Evolutionary conservation across 805 yeast species (phyloP), one percentile per base, ranked within the genome.

Genomic region (Myxozyma neotropica): DNA sequence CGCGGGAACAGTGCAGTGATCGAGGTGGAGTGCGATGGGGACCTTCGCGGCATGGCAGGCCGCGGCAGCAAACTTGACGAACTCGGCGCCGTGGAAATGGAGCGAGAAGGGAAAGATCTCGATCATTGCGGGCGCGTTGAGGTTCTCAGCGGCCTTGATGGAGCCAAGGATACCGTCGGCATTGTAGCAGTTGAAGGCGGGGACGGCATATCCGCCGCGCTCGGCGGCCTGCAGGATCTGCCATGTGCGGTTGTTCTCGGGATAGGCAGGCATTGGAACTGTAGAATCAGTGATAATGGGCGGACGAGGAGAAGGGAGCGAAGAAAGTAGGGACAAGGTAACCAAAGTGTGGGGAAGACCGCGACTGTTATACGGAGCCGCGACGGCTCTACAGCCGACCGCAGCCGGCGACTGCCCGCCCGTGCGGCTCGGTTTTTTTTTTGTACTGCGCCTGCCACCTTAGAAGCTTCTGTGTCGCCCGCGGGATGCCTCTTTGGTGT

Each of bases 61-160:
- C 15, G 64, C 62, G 15, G 71, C 66, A 6, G 69, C 68, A 21
- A 72, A 71, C 48, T 68, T 63, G 39, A 71, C 66, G 31, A 73
- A 66, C 31, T 70, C 71, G 12, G 73, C 72, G 36, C 72, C 70
- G 17, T 71, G 71, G 62, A 68, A 70, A n/a, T 70, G 69, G 39
- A 75, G 69, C 7, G 76, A 74, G 77, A 76, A 74, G 12, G 78
- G 77, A 61, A 75, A 74, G 55, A 75, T 61, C 55, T 71, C 72
- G 17, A 75, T 64, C 50, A 74, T 73, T 29, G 72, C 67, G 2
- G 77, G 77, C 13, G 76, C 69, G 49, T 61, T 66, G 58, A 68
- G 65, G 26, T 57, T 66, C 61, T 75, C 77, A 4, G 77, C 77
- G 1, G 77, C 77, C 51, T 65, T 64, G 40, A 75, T 68, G 68